phyloP scores from a whole-genome alignment of 495 filamentous ascomycete species.

The Aspergillus leporis region DNA sequence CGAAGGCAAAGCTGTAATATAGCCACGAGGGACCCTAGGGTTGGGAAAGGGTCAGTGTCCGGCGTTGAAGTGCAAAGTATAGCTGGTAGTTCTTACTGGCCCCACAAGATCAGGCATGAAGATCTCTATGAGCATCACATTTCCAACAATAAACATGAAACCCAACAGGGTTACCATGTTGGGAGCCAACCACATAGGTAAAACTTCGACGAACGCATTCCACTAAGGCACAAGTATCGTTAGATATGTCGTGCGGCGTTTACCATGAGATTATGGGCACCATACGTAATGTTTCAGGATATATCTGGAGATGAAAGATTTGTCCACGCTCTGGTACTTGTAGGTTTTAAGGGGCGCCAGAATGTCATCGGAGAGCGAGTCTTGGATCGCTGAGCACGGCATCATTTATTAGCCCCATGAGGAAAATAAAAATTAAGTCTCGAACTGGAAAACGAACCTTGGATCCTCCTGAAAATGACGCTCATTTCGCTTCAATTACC shows the following conservation, averaged over 20 bases:
- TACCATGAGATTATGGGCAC: conserved; percentile 7
- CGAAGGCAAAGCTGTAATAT: conserved; percentile 92
- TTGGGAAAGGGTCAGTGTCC: conserved; percentile 22
- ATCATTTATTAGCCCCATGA: conserved; percentile 20
- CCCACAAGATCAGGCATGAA: conserved; percentile 90
- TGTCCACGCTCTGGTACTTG: conserved; percentile 96
- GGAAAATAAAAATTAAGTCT: background rate
- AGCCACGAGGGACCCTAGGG: conserved; percentile 82
- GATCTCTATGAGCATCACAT: conserved; percentile 76
- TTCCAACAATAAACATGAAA: conserved; percentile 89
- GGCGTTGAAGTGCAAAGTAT: conserved; percentile 13
- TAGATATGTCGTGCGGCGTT: conserved; percentile 1
- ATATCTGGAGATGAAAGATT: conserved; percentile 90
- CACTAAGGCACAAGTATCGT: conserved; percentile 57
- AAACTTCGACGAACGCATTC: conserved; percentile 91
- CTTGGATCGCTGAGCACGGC: conserved; percentile 46
- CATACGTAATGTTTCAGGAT: conserved; percentile 93
- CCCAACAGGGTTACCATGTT: conserved; percentile 97
- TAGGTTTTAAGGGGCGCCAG: conserved; percentile 86
- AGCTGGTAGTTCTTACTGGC: conserved; percentile 60
- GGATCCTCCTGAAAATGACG: conserved; percentile 41
- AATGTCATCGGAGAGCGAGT: conserved; percentile 67
- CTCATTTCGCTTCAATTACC: conserved; percentile 31
- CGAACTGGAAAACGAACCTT: conserved; percentile 31
- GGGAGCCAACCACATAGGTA: conserved; percentile 94